phyloP scores from a whole-genome alignment of 1,284 basidiomycete genomes.

The Phenoliferia sp. region DNA sequence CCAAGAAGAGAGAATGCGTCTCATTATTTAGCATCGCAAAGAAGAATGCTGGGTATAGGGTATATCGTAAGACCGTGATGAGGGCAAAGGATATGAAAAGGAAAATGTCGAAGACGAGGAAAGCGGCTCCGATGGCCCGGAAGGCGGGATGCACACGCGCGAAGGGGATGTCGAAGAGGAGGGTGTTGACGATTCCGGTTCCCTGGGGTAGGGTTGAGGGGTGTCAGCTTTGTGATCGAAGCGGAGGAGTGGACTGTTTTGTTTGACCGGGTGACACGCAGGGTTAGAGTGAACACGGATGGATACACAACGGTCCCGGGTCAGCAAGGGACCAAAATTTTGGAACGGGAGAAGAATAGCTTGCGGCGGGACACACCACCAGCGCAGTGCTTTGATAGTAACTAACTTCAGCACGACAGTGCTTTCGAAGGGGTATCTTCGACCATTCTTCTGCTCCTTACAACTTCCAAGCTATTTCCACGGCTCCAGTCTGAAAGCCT shows the following conservation, averaged over 20 bases:
- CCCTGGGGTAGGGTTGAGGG: constrained; percentile 22
- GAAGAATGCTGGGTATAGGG: constrained; percentile 33
- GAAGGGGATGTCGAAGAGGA: constrained; percentile 35
- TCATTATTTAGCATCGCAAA: constrained; percentile 34
- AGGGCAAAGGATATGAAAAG: constrained; percentile 32
- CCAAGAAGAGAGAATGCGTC: constrained; percentile 34
- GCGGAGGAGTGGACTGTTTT: background rate
- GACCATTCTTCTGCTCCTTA: too few species aligned
- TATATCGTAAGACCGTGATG: constrained; percentile 33
- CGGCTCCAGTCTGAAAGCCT: too few species aligned
- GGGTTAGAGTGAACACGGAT: background rate
- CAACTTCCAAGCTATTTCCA: too few species aligned
- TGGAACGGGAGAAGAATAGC: too few species aligned
- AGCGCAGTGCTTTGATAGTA: too few species aligned
- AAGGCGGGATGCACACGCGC: constrained; percentile 31
- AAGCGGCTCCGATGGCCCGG: constrained; percentile 32
- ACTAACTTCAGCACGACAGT: too few species aligned
- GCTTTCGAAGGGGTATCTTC: too few species aligned
- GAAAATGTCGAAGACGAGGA: constrained; percentile 31
- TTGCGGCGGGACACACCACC: too few species aligned
- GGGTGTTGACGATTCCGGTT: constrained; percentile 35
- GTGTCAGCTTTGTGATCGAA: background rate
- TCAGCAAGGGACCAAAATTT: too few species aligned
- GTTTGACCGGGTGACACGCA: background rate
- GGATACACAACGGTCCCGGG: background rate